phyloP scores from a whole-genome alignment of 352 stramenopile genomes.

The Phytophthora boehmeriae region DNA sequence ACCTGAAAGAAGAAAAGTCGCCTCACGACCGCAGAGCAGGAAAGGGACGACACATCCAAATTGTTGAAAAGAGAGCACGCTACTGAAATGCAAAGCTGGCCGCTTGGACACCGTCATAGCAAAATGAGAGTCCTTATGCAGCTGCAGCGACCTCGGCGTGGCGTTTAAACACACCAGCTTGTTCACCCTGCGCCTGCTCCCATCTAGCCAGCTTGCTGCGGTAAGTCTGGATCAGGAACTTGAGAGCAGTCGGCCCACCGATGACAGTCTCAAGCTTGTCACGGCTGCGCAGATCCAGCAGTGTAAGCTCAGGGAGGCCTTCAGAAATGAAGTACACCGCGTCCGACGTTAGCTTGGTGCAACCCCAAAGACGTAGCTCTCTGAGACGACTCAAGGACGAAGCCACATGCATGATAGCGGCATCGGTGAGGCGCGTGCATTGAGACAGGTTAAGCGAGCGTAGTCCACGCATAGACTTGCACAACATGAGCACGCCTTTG shows the following conservation, averaged over 20 bases:
- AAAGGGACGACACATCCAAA: conserved; percentile 9
- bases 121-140: conserved; percentile 44
- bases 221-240: conserved; percentile 82
- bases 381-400: conserved; percentile 56
- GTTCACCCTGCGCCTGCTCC: conserved; percentile 67
- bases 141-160: conserved; percentile 54
- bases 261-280: conserved; percentile 83
- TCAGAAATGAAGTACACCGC: conserved; percentile 73
- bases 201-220: conserved; percentile 67
- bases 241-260: conserved; percentile 69
- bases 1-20: conserved; percentile 9
- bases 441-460: conserved; percentile 83
- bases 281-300: conserved; percentile 80
- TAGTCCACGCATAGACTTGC: conserved; percentile 47
- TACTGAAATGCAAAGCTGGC: conserved; percentile 5
- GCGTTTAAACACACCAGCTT: conserved; percentile 80
- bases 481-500: conserved; percentile 58
- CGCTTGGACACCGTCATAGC: conserved; percentile 12
- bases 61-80: conserved; percentile 11
- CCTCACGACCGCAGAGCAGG: conserved; percentile 13
- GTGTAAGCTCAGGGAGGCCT: conserved; percentile 60
- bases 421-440: conserved; percentile 80
- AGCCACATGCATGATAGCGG: conserved; percentile 65
- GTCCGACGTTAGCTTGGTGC: conserved; percentile 78
- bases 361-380: conserved; percentile 84